Conservation (phyloP, 345 rosid species). For the Schrenkiella parvula region DNA sequence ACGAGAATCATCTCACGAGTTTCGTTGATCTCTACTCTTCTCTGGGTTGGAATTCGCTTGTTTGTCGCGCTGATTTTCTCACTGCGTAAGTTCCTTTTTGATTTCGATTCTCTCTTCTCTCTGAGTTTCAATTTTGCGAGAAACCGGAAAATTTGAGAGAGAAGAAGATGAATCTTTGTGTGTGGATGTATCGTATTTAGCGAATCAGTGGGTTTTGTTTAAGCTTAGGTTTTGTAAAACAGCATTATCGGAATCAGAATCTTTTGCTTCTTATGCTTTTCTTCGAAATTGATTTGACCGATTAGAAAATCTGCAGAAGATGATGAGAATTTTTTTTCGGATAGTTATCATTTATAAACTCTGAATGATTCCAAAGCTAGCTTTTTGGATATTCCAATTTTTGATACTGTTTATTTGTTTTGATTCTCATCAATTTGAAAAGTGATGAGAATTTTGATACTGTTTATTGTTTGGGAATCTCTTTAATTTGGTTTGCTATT, state of each 20-base stretch:
- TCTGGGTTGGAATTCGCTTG: slow-evolving; percentile 84
- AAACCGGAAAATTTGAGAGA: neutral
- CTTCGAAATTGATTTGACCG: neutral
- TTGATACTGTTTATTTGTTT: slow-evolving; percentile 8
- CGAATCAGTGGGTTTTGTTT: neutral
- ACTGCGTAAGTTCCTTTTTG: slow-evolving; percentile 45
- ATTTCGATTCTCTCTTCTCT: neutral
- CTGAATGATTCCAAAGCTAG: neutral
- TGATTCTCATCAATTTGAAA: slow-evolving; percentile 7
- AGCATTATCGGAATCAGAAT: neutral
- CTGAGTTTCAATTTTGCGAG: neutral
- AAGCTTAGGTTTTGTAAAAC: neutral
- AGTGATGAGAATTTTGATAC: too few relatives aligned
- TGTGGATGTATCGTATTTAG: neutral
- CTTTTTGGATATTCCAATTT: slow-evolving; percentile 10
- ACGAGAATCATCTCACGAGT: slow-evolving; percentile 40
- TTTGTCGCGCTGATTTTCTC: slow-evolving; percentile 73
- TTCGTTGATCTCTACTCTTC: slow-evolving; percentile 76
- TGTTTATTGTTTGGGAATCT: slow-evolving; percentile 17
- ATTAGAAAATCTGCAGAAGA: neutral
- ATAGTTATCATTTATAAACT: neutral
- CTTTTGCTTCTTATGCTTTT: neutral
- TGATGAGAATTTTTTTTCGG: neutral
- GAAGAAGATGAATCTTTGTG: neutral
- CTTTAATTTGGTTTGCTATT: neutral